Evolutionary conservation across 192 early-diverging fungal species (phyloP).

Genomic region (Coemansia sp.): DNA sequence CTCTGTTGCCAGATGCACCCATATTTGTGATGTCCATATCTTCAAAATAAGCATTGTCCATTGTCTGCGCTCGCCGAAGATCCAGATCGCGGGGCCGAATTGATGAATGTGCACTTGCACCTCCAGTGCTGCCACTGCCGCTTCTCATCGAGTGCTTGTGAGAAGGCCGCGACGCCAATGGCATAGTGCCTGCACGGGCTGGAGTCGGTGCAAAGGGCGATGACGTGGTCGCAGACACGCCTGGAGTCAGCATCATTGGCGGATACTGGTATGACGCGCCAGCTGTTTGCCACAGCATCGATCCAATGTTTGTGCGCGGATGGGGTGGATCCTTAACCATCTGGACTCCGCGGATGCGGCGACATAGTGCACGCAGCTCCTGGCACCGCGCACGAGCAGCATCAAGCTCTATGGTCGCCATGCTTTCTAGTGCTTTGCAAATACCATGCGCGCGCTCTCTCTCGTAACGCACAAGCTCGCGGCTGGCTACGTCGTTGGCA

Average conservation of each 20-base stretch:
- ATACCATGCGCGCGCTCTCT: slow-evolving; percentile 37
- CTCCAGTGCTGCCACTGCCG: slow-evolving; percentile 6
- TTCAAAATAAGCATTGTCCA: slow-evolving; percentile 36
- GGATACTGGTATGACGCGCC: not conserved
- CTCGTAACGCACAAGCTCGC: slow-evolving; percentile 45
- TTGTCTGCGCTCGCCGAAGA: slow-evolving; percentile 31
- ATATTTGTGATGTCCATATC: not conserved
- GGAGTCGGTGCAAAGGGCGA: slow-evolving; percentile 10
- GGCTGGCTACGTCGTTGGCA: slow-evolving; percentile 35
- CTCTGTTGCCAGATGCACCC: not conserved
- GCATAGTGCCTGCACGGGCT: not conserved
- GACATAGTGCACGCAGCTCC: slow-evolving; percentile 31
- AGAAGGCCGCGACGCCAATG: not conserved
- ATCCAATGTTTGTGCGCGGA: slow-evolving; percentile 46
- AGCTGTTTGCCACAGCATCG: slow-evolving; percentile 40
- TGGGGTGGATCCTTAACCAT: slow-evolving; percentile 47
- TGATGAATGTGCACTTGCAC: not conserved
- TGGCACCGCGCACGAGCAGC: slow-evolving; percentile 36
- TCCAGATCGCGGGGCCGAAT: not conserved
- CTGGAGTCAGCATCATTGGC: slow-evolving; percentile 15
- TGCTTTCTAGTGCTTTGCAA: slow-evolving; percentile 41
- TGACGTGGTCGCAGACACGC: slow-evolving; percentile 10
- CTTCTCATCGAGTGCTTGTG: slow-evolving; percentile 34
- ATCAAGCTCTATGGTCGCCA: slow-evolving; percentile 40
- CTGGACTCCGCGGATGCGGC: slow-evolving; percentile 41